Base-by-base conservation (phyloP, 192 early-diverging fungal species). In the Oehlia diaphana region DNA sequence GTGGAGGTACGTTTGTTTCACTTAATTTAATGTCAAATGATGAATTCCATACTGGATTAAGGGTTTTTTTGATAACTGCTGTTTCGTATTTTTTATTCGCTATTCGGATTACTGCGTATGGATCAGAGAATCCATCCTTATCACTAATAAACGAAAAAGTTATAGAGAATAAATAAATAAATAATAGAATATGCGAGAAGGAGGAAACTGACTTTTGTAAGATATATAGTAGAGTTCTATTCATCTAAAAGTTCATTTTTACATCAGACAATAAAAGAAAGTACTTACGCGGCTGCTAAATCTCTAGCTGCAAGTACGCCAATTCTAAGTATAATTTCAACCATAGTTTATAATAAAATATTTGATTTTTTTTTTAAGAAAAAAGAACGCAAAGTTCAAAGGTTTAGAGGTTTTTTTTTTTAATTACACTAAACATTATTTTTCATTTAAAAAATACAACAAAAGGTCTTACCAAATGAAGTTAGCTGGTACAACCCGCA, bases 1-100 rank as follows among this genome's bases (percentile, higher is more conserved):
- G 35, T 37, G 76, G 50, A 28, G 86, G 82, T 42, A 86, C 65
- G 35, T 84, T 76, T 64, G 77, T 73, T 44, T 82, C 42, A 42
- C 83, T 62, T 37, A 92, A 76, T 26, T 79, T 83, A 72, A 93
- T 88, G 44, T 91, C 89, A 79, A 91, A 91, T 28, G 78, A 63
- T 13, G 76, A 83, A 63, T 92, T 88, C 94, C 94, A 95, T 13
- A 84, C 83, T 0, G 94, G 94, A 70, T 92, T 88, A 35, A 95
- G 79, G 33, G 82, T 91, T 77, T 93, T 89, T 47, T 74, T 75
- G 28, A 92, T 79, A 4, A 94, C 86, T 23, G 81, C 74, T 13
- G 94, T 95, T 21, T 84, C 90, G 78, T 85, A 84, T 50, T 84
- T 88, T 75, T 89, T 86, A 49, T 87, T 87, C 5, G 90, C 94